phyloP scores from a whole-genome alignment of 208 protist genomes.

The Blastocrithidia nonstop region DNA sequence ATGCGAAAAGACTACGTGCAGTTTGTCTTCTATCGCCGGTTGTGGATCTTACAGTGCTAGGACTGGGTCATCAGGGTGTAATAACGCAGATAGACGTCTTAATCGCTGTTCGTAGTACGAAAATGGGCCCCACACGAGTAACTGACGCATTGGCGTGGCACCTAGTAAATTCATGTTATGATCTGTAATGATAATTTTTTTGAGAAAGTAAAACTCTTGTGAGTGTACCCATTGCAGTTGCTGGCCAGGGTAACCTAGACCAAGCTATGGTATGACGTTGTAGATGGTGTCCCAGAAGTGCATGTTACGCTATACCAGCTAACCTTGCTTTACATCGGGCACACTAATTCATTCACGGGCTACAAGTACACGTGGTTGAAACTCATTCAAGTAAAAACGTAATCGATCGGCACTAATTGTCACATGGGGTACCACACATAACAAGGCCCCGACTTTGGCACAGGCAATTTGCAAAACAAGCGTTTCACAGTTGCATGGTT shows the following conservation, averaged over 20 bases:
- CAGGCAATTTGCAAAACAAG: conserved; percentile 82
- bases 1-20: conserved; percentile 78
- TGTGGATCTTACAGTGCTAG: conserved; percentile 71
- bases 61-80: conserved; percentile 83
- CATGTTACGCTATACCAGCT: conserved; percentile 84
- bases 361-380: conserved; percentile 76
- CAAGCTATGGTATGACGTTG: conserved; percentile 86
- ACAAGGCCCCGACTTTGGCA: conserved; percentile 75
- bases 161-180: conserved; percentile 87
- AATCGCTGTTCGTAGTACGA: conserved; percentile 87
- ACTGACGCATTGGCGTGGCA: conserved; percentile 79
- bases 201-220: conserved; percentile 86
- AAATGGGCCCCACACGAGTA: conserved; percentile 82
- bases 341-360: conserved; percentile 82
- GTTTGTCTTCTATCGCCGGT: conserved; percentile 72
- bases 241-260: conserved; percentile 81
- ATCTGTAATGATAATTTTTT: conserved; percentile 86
- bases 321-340: conserved; percentile 64
- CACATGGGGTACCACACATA: conserved; percentile 62
- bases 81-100: conserved; percentile 65
- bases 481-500: conserved; percentile 85
- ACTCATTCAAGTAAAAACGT: conserved; percentile 86
- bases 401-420: conserved; percentile 81
- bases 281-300: conserved; percentile 87
- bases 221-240: conserved; percentile 87